Evolutionary conservation across 176 grass and related monocot genomes (phyloP).

Genomic region (Aegilops sharonensis): DNA sequence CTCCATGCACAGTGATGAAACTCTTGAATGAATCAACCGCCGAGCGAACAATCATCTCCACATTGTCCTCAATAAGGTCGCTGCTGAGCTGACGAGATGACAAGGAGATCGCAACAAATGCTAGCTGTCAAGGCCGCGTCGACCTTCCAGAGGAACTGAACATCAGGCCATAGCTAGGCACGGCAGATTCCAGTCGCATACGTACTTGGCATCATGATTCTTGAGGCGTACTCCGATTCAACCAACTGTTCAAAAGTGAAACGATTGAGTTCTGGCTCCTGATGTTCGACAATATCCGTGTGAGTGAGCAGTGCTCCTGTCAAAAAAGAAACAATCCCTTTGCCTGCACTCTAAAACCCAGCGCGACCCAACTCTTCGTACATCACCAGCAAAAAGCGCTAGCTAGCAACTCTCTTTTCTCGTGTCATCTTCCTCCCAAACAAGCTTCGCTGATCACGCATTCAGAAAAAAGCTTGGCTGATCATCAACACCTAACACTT

Average conservation of each 20-base stretch:
- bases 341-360: constrained; percentile 80
- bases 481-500: constrained; percentile 36
- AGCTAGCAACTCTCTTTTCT: background rate
- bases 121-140: background rate
- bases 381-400: constrained; percentile 40
- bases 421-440: background rate
- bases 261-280: background rate
- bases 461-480: background rate
- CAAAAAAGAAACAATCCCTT: constrained; percentile 51
- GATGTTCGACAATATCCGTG: background rate
- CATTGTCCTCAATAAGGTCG: background rate
- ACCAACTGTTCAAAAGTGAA: background rate
- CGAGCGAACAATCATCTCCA: constrained; percentile 1
- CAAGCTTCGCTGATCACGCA: background rate
- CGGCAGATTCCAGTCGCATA: background rate
- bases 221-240: background rate
- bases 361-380: constrained; percentile 62
- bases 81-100: constrained; percentile 34
- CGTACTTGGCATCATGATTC: constrained; percentile 1
- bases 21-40: constrained; percentile 9
- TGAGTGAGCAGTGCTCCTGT: background rate
- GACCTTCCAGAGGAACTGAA: background rate
- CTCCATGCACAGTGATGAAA: background rate
- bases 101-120: constrained; percentile 29
- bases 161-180: background rate